Percentiles rank a stretch among this genome's conserved stretches.
These are phyloP conservation scores for Fusarium aywerte DNA, from an alignment of 2,329 filamentous ascomycete genomes.

Conservation along the genomic window DNA sequence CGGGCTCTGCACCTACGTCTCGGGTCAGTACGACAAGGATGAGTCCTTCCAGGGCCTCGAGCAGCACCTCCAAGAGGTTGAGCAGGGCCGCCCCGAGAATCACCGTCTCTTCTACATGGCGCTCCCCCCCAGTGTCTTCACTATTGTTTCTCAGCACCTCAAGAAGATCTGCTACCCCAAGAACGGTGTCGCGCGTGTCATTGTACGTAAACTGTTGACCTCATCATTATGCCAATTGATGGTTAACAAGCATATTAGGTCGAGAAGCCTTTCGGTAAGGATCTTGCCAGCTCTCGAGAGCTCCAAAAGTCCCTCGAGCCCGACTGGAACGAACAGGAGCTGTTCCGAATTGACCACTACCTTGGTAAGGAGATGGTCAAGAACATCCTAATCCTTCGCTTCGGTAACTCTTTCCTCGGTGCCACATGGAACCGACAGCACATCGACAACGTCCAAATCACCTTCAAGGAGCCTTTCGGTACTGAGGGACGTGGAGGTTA, in stretches of 20 bases:
- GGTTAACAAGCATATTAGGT: slow-evolving; percentile 67
- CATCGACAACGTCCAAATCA: slow-evolving; percentile 99
- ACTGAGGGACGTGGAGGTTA: slow-evolving; percentile 98
- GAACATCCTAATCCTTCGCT: slow-evolving; percentile 97
- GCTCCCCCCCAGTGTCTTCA: slow-evolving; percentile 96
- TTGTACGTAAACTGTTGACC: slow-evolving; percentile 63
- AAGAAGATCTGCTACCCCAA: slow-evolving; percentile 97
- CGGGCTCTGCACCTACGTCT: slow-evolving; percentile 88
- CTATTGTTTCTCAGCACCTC: slow-evolving; percentile 94
- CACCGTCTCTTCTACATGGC: slow-evolving; percentile 99
- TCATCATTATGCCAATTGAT: background rate
- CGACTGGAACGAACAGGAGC: slow-evolving; percentile 98
- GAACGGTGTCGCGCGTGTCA: slow-evolving; percentile 90
- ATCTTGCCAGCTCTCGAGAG: slow-evolving; percentile 91
- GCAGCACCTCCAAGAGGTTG: slow-evolving; percentile 85
- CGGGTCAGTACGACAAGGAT: slow-evolving; percentile 98
- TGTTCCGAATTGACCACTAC: slow-evolving; percentile 99
- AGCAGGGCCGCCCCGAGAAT: slow-evolving; percentile 82
- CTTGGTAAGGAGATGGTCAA: slow-evolving; percentile 99
- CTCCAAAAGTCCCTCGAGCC: slow-evolving; percentile 94
- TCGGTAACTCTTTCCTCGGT: slow-evolving; percentile 98
- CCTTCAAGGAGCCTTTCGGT: slow-evolving; percentile 99
- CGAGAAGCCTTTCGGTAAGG: slow-evolving; percentile 99
- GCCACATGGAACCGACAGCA: slow-evolving; percentile 99
- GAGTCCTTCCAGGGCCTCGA: slow-evolving; percentile 90